Conservation (phyloP, 2,329 filamentous ascomycete species). For the Pestalotiopsis sp. region DNA sequence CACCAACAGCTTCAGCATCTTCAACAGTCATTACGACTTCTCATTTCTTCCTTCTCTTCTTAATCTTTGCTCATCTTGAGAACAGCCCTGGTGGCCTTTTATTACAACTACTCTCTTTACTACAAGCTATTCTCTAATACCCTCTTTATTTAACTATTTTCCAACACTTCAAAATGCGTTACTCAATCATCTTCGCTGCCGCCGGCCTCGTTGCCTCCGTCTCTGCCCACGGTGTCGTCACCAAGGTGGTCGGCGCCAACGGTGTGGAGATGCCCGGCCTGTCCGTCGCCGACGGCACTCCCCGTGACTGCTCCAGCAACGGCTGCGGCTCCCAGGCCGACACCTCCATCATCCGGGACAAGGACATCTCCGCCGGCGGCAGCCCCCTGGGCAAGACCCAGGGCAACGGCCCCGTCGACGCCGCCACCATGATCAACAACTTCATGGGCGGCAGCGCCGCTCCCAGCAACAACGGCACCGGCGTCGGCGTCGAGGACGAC, state of each 20-base stretch:
- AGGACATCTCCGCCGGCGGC: constrained; percentile 56
- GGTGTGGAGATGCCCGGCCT: constrained; percentile 35
- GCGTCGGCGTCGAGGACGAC: constrained; percentile 46
- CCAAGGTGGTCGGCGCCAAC: constrained; percentile 33
- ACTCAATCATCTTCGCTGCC: constrained; percentile 25
- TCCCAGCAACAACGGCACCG: constrained; percentile 41
- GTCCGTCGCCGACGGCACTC: constrained; percentile 64
- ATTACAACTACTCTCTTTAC: constrained; percentile 10
- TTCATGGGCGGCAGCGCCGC: constrained; percentile 58
- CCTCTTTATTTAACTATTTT: constrained; percentile 8
- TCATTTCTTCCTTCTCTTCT: constrained; percentile 15
- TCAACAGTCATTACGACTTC: constrained; percentile 13
- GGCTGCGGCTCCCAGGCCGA: constrained; percentile 68
- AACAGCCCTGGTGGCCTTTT: constrained; percentile 30
- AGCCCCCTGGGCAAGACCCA: constrained; percentile 67
- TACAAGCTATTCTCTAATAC: neutral
- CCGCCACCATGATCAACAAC: constrained; percentile 56
- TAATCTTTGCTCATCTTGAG: constrained; percentile 13
- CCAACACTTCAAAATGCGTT: constrained; percentile 28
- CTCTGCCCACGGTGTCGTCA: constrained; percentile 33
- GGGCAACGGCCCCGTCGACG: constrained; percentile 60
- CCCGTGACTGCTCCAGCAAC: constrained; percentile 66
- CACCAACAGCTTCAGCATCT: constrained; percentile 11
- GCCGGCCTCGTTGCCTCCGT: constrained; percentile 29
- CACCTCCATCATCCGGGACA: constrained; percentile 68